These are phyloP conservation scores for Parastagonospora avenae DNA, from an alignment of 2,329 filamentous ascomycete species.

Conservation along the genomic window DNA sequence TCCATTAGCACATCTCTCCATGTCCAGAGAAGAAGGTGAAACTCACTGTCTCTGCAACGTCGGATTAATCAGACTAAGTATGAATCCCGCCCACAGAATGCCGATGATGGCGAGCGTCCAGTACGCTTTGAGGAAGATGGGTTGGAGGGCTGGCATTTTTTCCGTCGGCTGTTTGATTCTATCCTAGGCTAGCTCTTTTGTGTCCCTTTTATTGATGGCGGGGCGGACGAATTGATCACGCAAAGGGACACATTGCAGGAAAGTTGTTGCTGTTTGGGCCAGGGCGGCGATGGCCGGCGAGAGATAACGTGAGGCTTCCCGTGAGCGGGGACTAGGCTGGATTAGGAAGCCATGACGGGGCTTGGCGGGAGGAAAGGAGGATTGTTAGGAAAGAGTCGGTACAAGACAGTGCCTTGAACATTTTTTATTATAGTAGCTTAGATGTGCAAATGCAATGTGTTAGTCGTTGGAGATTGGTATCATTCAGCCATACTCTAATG, in stretches of 20 bases:
- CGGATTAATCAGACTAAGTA: conserved; percentile 70
- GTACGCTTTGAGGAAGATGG: conserved; percentile 43
- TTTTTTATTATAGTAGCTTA: background rate
- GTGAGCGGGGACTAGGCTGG: background rate
- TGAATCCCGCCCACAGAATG: conserved; percentile 68
- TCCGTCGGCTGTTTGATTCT: no score
- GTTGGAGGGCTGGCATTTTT: conserved; percentile 33
- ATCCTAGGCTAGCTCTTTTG: background rate
- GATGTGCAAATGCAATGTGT: background rate
- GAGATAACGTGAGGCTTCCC: background rate
- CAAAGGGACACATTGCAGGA: background rate
- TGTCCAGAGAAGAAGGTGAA: background rate
- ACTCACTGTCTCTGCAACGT: conserved; percentile 80
- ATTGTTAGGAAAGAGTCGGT: background rate
- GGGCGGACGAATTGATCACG: background rate
- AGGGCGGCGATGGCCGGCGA: conserved; percentile 1
- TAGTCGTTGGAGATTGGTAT: conserved; percentile 2
- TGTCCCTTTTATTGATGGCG: background rate
- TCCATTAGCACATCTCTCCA: background rate
- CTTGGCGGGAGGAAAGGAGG: background rate
- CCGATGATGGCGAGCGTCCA: conserved; percentile 57
- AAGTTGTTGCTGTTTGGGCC: background rate
- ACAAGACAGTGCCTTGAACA: background rate
- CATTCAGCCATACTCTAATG: background rate
- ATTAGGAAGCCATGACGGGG: conserved; percentile 3